Conservation (phyloP, 2,329 filamentous ascomycete genomes). For the Conoideocrella luteorostrata region DNA sequence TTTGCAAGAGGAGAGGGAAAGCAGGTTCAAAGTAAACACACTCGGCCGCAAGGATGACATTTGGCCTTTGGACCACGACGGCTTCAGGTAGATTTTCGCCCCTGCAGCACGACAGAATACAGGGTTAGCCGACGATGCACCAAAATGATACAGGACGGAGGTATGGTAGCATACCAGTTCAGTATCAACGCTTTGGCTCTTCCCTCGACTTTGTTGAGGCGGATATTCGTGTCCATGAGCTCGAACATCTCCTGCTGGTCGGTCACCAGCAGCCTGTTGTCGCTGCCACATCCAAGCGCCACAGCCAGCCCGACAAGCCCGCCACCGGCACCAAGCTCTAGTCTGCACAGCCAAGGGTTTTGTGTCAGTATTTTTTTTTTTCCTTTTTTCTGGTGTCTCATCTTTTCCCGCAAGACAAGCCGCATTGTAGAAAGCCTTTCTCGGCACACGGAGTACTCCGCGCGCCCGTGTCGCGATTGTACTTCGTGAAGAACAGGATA, state of each 20-base stretch:
- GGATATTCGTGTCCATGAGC: conserved; percentile 81
- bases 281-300: conserved; percentile 48
- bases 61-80: conserved; percentile 54
- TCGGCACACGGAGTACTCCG: conserved; percentile 5
- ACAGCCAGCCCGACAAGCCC: conserved; percentile 72
- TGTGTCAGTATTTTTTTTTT: conserved; percentile 16
- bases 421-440: not conserved
- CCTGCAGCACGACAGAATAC: no score
- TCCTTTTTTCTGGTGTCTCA: not conserved
- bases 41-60: conserved; percentile 87
- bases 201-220: conserved; percentile 64
- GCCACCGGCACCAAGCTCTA: conserved; percentile 88
- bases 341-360: conserved; percentile 39
- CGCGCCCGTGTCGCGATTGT: no score
- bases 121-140: not conserved
- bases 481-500: no score
- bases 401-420: not conserved
- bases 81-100: conserved; percentile 51
- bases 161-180: conserved; percentile 63
- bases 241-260: conserved; percentile 82
- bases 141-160: not conserved
- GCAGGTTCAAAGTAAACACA: conserved; percentile 97
- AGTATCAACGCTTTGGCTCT: conserved; percentile 63
- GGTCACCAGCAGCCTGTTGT: conserved; percentile 63
- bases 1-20: conserved; percentile 79